These are phyloP conservation scores for Yamadazyma membranifaciens DNA, from an alignment of 1,139 yeast genomes.

Conservation along the genomic window DNA sequence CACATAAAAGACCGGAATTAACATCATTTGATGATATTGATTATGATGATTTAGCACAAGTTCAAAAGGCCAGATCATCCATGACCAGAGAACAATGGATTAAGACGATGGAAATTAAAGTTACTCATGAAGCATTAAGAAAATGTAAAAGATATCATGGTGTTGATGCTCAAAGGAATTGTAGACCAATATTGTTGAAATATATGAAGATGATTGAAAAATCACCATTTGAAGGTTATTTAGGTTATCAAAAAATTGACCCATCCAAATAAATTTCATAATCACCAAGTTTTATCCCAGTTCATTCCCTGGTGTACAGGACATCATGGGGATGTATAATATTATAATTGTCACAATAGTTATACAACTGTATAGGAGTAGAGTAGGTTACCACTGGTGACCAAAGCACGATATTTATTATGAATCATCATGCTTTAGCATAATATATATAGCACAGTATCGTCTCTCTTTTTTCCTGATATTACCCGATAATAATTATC, in stretches of 20 bases:
- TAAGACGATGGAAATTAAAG: constrained; percentile 64
- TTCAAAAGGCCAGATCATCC: constrained; percentile 72
- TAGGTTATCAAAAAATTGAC: constrained; percentile 84
- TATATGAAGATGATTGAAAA: constrained; percentile 75
- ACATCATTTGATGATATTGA: constrained; percentile 85
- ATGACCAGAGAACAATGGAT: constrained; percentile 81
- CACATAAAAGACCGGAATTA: constrained; percentile 66
- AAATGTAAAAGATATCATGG: constrained; percentile 75
- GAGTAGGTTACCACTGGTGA: background rate
- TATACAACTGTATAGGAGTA: background rate
- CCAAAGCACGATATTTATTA: constrained; percentile 3
- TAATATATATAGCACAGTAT: constrained; percentile 3
- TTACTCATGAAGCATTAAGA: constrained; percentile 71
- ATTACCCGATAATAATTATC: too few species aligned
- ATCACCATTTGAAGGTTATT: constrained; percentile 66
- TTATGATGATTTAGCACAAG: constrained; percentile 62
- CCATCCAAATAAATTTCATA: constrained; percentile 54
- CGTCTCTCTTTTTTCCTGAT: background rate
- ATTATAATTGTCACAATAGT: background rate
- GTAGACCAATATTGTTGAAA: constrained; percentile 62
- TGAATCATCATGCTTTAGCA: constrained; percentile 2
- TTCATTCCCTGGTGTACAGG: too few species aligned
- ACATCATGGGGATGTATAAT: too few species aligned
- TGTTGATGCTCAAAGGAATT: constrained; percentile 73
- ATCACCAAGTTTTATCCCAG: background rate